These are phyloP conservation scores for Phytophthora tubulina DNA, from an alignment of 352 stramenopile species.

Conservation along the genomic window DNA sequence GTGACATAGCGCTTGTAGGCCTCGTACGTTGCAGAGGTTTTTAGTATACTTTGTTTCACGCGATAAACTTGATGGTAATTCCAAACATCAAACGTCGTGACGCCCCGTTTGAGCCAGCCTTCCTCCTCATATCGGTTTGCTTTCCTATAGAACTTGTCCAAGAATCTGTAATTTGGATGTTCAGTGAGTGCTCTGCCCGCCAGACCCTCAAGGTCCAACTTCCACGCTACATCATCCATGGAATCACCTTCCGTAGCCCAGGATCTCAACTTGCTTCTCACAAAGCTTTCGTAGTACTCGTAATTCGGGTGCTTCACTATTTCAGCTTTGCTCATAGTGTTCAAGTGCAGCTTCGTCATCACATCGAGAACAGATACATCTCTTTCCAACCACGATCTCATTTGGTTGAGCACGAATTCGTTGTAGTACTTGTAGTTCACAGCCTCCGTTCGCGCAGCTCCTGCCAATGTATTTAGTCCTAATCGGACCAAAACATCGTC, in stretches of 20 bases:
- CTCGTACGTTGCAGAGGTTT: neutral
- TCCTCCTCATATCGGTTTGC: neutral
- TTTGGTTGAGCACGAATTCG: conserved; percentile 8
- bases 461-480: conserved; percentile 10
- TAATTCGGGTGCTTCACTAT: conserved; percentile 22
- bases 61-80: neutral
- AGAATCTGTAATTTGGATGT: conserved; percentile 17
- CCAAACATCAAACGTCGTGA: conserved; percentile 20
- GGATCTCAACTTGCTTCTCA: conserved; percentile 14
- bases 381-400: conserved; percentile 5
- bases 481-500: conserved; percentile 7
- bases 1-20: conserved; percentile 26
- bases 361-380: neutral
- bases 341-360: conserved; percentile 20
- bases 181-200: neutral
- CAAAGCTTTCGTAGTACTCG: conserved; percentile 20
- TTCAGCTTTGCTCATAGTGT: conserved; percentile 6
- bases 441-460: neutral
- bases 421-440: conserved; percentile 31
- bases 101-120: conserved; percentile 9
- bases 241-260: conserved; percentile 5
- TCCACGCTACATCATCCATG: neutral
- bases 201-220: conserved; percentile 4
- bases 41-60: neutral
- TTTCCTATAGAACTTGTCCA: neutral